These are phyloP conservation scores for Phytophthora litchii DNA, from an alignment of 352 stramenopile species.

Conservation along the genomic window DNA sequence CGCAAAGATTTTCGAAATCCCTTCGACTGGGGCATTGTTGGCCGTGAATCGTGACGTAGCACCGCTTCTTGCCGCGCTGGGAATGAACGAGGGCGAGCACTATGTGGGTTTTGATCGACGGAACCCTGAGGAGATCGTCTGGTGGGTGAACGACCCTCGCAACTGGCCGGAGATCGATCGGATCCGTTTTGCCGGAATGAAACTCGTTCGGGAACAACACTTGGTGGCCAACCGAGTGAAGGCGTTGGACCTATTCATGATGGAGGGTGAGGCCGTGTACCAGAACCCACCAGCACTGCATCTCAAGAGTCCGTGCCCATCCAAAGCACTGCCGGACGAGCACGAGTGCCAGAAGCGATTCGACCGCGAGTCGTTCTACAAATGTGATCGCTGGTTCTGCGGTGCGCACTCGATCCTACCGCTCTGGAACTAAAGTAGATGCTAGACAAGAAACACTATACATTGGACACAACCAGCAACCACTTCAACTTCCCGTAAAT, in stretches of 20 bases:
- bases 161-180: conserved; percentile 63
- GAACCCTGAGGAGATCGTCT: conserved; percentile 53
- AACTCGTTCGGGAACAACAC: conserved; percentile 60
- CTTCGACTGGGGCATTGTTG: conserved; percentile 66
- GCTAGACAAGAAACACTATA: conserved; percentile 6
- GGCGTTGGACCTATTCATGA: conserved; percentile 66
- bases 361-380: conserved; percentile 62
- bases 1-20: conserved; percentile 85
- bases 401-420: conserved; percentile 54
- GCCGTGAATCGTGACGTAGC: conserved; percentile 69
- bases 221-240: conserved; percentile 63
- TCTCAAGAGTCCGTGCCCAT: conserved; percentile 60
- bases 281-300: conserved; percentile 42
- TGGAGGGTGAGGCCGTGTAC: conserved; percentile 53
- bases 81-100: conserved; percentile 62
- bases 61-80: conserved; percentile 55
- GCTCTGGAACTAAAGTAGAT: conserved; percentile 24
- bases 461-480: neutral
- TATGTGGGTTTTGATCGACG: conserved; percentile 67
- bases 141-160: conserved; percentile 52
- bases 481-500: conserved; percentile 15
- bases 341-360: conserved; percentile 51
- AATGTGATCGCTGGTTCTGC: conserved; percentile 81
- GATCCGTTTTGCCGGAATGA: conserved; percentile 65
- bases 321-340: conserved; percentile 50